A percentile compares a stretch with the other conserved stretches of the same genome.
These are phyloP conservation scores for Colletotrichum gloeosporioides DNA, from an alignment of 2,329 filamentous ascomycete species.

Conservation along the genomic window DNA sequence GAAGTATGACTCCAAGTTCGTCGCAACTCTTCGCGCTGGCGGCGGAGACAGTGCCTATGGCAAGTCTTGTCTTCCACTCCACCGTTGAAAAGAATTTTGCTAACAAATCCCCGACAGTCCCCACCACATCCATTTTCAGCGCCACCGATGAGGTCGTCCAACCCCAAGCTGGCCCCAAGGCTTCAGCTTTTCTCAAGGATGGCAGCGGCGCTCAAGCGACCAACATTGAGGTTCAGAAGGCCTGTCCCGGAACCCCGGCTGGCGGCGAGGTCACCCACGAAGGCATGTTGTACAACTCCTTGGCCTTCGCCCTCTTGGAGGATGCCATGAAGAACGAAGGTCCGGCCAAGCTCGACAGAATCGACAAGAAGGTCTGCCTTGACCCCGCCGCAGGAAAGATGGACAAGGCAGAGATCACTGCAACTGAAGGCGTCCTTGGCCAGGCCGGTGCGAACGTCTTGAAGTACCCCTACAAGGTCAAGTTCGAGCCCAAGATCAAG, in stretches of 20 bases:
- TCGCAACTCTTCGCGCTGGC: constrained; percentile 44
- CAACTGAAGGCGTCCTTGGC: not conserved
- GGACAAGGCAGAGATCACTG: not conserved
- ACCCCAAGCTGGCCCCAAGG: constrained; percentile 49
- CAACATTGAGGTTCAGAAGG: constrained; percentile 53
- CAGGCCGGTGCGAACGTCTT: not conserved
- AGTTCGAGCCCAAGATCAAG: not conserved
- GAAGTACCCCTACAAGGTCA: not conserved
- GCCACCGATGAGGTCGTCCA: constrained; percentile 56
- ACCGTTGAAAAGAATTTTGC: fast-evolving
- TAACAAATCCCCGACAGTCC: constrained; percentile 34
- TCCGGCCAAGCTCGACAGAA: not conserved
- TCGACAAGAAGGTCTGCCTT: not conserved
- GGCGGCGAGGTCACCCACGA: constrained; percentile 55
- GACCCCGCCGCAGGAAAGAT: not conserved
- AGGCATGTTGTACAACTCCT: constrained; percentile 39
- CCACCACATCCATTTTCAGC: constrained; percentile 59
- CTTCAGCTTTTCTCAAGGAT: constrained; percentile 50
- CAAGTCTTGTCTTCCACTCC: not conserved
- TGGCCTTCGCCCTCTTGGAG: constrained; percentile 47
- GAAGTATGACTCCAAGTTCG: constrained; percentile 45
- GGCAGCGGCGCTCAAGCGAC: constrained; percentile 46
- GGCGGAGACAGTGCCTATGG: constrained; percentile 55
- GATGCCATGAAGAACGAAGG: constrained; percentile 24
- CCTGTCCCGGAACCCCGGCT: constrained; percentile 43